Evolutionary conservation across 805 yeast species (phyloP).

Genomic region (Zygosaccharomyces lentus): DNA sequence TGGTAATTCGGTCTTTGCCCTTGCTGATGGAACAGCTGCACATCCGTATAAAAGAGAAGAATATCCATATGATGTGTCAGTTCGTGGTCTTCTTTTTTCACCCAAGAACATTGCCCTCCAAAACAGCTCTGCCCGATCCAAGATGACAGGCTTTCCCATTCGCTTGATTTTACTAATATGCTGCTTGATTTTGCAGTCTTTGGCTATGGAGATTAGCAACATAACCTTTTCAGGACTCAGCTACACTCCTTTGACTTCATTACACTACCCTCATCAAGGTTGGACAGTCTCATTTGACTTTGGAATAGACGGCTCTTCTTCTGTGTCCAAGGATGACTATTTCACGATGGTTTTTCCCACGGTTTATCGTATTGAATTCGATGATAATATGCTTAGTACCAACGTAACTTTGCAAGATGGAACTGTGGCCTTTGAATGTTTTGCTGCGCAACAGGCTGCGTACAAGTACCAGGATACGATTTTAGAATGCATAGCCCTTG

Average conservation of each 20-base stretch:
- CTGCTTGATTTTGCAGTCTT: constrained; percentile 1
- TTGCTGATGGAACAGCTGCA: not conserved
- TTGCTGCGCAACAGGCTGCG: constrained; percentile 36
- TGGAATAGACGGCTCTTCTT: constrained; percentile 13
- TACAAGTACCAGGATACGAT: constrained; percentile 29
- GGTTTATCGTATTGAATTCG: constrained; percentile 36
- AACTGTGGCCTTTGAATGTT: constrained; percentile 31
- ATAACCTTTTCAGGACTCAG: constrained; percentile 15
- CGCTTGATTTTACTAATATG: constrained; percentile 6
- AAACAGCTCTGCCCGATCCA: not conserved
- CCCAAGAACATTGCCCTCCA: not conserved
- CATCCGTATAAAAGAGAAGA: not conserved
- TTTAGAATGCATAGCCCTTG: constrained; percentile 30
- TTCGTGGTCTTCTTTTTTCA: not conserved
- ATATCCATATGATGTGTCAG: not conserved
- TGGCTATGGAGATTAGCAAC: constrained; percentile 14
- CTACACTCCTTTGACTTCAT: constrained; percentile 14
- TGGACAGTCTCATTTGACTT: constrained; percentile 36
- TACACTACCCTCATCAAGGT: constrained; percentile 28
- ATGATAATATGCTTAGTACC: constrained; percentile 18
- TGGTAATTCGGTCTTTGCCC: not conserved
- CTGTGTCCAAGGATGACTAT: constrained; percentile 24
- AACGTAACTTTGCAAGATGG: constrained; percentile 26
- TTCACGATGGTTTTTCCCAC: constrained; percentile 30
- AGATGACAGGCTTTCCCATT: constrained; percentile 7